phyloP scores from a whole-genome alignment of 2,329 filamentous ascomycete species.

The Pseudogymnoascus sp. region DNA sequence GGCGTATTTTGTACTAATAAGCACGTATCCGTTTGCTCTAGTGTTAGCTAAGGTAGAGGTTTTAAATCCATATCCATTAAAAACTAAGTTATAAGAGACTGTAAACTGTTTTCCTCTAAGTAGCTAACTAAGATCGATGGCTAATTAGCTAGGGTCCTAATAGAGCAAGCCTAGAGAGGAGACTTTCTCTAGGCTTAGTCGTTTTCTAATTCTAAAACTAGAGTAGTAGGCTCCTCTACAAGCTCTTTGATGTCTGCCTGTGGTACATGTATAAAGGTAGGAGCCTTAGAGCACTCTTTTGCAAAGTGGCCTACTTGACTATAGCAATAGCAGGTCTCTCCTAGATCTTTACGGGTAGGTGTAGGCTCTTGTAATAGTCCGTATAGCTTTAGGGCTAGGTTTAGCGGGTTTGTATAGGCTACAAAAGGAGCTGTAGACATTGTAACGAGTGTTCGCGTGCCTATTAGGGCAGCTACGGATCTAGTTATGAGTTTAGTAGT shows the following conservation, averaged over 20 bases:
- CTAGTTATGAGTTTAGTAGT: neutral
- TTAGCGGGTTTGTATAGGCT: neutral
- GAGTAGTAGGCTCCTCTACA: neutral
- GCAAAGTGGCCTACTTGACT: neutral
- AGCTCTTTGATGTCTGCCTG: neutral
- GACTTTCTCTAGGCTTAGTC: too few relatives aligned
- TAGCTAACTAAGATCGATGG: too few relatives aligned
- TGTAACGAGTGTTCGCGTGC: neutral
- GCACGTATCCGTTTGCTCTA: too few relatives aligned
- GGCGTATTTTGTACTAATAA: too few relatives aligned
- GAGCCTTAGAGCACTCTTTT: neutral
- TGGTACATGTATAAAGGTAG: neutral
- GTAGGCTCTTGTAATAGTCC: neutral
- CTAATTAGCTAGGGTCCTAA: too few relatives aligned
- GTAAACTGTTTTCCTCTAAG: too few relatives aligned
- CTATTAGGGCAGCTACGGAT: neutral
- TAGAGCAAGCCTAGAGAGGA: too few relatives aligned
- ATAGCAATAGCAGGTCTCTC: neutral
- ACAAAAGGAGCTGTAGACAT: neutral
- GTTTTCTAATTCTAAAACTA: neutral
- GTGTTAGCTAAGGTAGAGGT: too few relatives aligned
- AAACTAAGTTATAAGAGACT: too few relatives aligned
- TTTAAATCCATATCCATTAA: too few relatives aligned
- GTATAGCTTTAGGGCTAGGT: neutral
- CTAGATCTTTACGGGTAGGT: neutral